These are phyloP conservation scores for Paramecium biaurelia DNA, from an alignment of 73 alveolate species.

Conservation along the genomic window DNA sequence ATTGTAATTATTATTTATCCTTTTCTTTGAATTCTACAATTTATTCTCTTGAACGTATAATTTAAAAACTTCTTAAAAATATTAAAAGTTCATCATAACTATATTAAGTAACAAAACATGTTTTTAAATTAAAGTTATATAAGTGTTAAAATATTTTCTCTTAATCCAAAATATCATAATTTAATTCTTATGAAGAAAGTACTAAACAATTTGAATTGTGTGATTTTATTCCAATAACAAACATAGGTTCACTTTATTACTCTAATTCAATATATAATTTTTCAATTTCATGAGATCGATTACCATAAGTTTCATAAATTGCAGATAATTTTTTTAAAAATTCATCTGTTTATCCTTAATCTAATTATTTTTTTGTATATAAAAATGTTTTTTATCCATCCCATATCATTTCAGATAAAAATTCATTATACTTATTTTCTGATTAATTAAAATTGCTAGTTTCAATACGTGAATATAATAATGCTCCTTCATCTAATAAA, in stretches of 20 bases:
- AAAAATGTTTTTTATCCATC: background rate
- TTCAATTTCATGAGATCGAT: slow-evolving; percentile 1
- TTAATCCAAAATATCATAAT: background rate
- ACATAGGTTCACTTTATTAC: background rate
- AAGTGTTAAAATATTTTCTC: background rate
- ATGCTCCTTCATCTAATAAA: slow-evolving; percentile 10
- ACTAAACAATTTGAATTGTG: background rate
- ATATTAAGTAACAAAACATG: background rate
- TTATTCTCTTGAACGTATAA: background rate
- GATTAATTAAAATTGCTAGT: background rate
- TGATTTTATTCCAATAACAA: background rate
- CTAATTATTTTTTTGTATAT: background rate
- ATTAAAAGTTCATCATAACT: background rate
- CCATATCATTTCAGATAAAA: slow-evolving; percentile 14
- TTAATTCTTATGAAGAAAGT: background rate
- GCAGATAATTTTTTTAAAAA: background rate
- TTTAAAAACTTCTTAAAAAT: background rate
- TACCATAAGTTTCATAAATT: slow-evolving; percentile 13
- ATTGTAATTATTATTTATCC: background rate
- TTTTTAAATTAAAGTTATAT: background rate
- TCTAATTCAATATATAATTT: background rate
- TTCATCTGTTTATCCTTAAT: background rate
- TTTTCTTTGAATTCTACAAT: background rate
- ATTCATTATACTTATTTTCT: slow-evolving; percentile 3
- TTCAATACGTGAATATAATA: background rate